Base-by-base conservation (phyloP, 306 rosid species). In the Cucurbita moschata region DNA sequence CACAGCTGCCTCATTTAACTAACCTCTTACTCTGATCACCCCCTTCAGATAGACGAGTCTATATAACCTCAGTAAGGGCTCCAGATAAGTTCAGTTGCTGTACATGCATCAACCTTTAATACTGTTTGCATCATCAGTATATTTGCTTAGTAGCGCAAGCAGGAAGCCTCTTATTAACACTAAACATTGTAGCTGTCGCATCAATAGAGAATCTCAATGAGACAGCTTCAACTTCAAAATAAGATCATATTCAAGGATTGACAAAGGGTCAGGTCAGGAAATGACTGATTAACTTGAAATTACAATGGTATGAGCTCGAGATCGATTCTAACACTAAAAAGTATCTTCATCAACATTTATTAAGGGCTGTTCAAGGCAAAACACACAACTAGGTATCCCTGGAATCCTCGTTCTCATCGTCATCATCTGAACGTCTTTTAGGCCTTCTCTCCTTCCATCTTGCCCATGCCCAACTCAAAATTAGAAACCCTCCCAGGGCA, bases 401-500 rank as follows among this genome's bases (percentile, higher is more conserved):
- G 51, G 75, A 26, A 26, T 73, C 53, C 5, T 55, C 30, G n/a
- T 12, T 42, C 16, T 75, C 71, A 8, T 47, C 71, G 3, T 76
- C 83, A 58, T 85, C 87, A 40, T 84, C 67, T 40, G 88, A 78
- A 51, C 88, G 57, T 61, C 88, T 88, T 63, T 55, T 73, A 5
- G 54, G 83, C 82, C 79, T 85, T 82, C 92, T 90, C 82, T 90
- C 98, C 39, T 82, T 88, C 96, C 96, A 93, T 83, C 88, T 87
- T 72, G 90, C 93, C 96, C 90, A 87, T 46, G 84, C 38, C 98
- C 98, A 93, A 81, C 76, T 81, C 66, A 84, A 77, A 63, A 93
- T 72, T 42, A 90, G 77, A 81, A 83, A 51, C 68, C 85, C 92
- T 39, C 92, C 96, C 3, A 94, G 64, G 42, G 95, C 96, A 61